phyloP scores from a whole-genome alignment of 176 grass and related monocot species.

The Triticum dicoccoides region DNA sequence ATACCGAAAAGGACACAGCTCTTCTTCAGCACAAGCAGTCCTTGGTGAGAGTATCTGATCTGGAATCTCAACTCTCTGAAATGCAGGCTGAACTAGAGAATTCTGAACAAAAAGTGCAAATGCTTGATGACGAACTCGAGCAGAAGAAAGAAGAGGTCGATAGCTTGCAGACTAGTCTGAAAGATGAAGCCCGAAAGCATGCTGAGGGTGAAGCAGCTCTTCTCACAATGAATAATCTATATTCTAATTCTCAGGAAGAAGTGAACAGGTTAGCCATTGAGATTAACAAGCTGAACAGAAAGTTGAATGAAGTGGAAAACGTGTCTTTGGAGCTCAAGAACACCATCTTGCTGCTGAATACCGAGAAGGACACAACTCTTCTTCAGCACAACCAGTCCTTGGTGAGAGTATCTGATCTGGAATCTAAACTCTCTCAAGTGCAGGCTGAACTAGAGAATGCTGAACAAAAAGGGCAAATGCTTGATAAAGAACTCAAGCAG shows the following conservation, averaged over 20 bases:
- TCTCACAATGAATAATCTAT: neutral
- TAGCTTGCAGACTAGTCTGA: conserved; percentile 7
- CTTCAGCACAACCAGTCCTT: neutral
- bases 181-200: conserved; percentile 5
- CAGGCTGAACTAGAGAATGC: conserved; percentile 24
- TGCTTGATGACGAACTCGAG: conserved; percentile 34
- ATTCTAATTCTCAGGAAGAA: conserved; percentile 22
- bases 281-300: conserved; percentile 40
- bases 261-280: neutral
- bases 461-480: conserved; percentile 27
- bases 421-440: neutral
- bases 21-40: conserved; percentile 17
- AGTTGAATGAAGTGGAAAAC: conserved; percentile 35
- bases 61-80: conserved; percentile 21
- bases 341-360: conserved; percentile 28
- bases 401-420: conserved; percentile 17
- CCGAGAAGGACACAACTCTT: neutral
- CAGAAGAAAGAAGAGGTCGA: conserved; percentile 34
- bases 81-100: conserved; percentile 9
- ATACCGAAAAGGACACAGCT: neutral
- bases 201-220: conserved; percentile 1
- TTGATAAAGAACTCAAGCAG: conserved; percentile 34
- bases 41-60: conserved; percentile 26
- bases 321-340: neutral
- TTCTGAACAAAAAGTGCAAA: conserved; percentile 19